Evolutionary conservation across 306 rosid species (phyloP).

Genomic region (Vicia villosa): DNA sequence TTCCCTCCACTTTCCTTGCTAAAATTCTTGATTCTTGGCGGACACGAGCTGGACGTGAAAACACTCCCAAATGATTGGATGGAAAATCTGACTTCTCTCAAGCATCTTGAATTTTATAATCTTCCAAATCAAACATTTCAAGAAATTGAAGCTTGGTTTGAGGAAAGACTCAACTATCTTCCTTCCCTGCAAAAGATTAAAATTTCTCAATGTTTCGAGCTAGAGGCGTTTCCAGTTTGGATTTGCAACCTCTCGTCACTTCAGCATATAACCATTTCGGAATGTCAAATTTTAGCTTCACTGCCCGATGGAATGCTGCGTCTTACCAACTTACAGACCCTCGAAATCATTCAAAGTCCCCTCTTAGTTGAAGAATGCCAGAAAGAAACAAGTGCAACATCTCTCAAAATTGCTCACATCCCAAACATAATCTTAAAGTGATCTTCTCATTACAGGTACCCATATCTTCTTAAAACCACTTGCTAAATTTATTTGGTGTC

Average conservation of each 20-base stretch:
- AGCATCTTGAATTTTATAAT: not conserved
- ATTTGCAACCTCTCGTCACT: not conserved
- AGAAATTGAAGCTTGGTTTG: not conserved
- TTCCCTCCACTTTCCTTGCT: not conserved
- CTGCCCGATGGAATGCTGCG: not conserved
- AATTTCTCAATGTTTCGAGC: not conserved
- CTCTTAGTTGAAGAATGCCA: not conserved
- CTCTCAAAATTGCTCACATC: not conserved
- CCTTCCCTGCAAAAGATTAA: not conserved
- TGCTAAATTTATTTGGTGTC: not conserved
- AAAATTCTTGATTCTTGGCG: not conserved
- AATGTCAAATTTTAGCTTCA: not conserved
- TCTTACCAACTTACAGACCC: not conserved
- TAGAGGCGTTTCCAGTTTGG: not conserved
- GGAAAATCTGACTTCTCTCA: not conserved
- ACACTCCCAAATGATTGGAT: not conserved
- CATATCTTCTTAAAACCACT: not conserved
- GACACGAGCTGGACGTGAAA: not conserved
- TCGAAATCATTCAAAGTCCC: not conserved
- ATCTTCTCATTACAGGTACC: not conserved
- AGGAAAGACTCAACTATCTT: not conserved
- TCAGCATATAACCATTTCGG: accelerated
- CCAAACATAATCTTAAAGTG: not conserved
- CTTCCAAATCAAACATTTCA: not conserved
- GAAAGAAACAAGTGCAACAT: not conserved